These are phyloP conservation scores for Globomyces sp. DNA, from an alignment of 371 early-diverging fungal species.

Conservation along the genomic window DNA sequence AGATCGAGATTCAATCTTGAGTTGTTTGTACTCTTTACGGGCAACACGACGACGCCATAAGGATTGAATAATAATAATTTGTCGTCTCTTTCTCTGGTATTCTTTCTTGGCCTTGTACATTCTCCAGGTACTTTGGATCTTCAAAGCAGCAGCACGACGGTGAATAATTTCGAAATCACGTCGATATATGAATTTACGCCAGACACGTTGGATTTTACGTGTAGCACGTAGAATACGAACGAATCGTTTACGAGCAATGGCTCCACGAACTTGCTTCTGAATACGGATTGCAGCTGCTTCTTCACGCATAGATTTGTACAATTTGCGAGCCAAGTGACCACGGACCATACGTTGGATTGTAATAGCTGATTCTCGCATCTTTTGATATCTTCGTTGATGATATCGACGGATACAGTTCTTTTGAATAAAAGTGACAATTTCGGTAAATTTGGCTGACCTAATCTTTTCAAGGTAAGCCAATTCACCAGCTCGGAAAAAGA, in stretches of 20 bases:
- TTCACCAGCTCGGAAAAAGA: conserved; percentile 99
- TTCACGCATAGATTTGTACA: conserved; percentile 58
- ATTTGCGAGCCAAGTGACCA: conserved; percentile 58
- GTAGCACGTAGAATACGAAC: conserved; percentile 33
- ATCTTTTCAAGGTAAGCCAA: conserved; percentile 89
- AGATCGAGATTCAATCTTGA: conserved; percentile 81
- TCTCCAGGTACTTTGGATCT: conserved; percentile 55
- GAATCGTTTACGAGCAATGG: conserved; percentile 60
- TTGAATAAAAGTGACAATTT: conserved; percentile 81
- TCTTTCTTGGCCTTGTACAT: conserved; percentile 55
- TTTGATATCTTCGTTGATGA: conserved; percentile 65
- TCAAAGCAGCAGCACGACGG: conserved; percentile 67
- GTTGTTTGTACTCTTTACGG: conserved; percentile 52
- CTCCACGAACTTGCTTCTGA: conserved; percentile 70
- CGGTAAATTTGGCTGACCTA: conserved; percentile 76
- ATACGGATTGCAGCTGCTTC: conserved; percentile 71
- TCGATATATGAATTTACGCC: conserved; percentile 7
- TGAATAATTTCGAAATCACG: conserved; percentile 41
- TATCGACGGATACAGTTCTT: conserved; percentile 82
- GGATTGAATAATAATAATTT: conserved; percentile 75
- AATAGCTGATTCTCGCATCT: conserved; percentile 52
- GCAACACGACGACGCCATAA: conserved; percentile 75
- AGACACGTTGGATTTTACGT: conserved; percentile 37
- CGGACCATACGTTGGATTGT: conserved; percentile 50
- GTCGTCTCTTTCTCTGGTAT: conserved; percentile 48